Base-by-base conservation (phyloP, 73 alveolate genomes). In the Paramecium biaurelia region DNA sequence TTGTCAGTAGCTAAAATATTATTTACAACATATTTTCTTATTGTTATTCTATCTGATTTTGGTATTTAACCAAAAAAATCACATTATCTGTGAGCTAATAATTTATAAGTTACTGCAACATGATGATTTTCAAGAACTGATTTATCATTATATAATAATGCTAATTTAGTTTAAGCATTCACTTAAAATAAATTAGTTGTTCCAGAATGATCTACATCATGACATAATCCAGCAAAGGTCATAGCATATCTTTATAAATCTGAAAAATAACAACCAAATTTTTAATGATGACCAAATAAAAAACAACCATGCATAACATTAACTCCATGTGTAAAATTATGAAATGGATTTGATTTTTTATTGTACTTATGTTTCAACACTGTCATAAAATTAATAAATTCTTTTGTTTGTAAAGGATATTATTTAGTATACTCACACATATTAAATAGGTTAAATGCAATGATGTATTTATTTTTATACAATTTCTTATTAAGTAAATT, bases 51-150 rank as follows among this genome's bases (percentile, higher is more conserved):
- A 37, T 92, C 93, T 37, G 89, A 92, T 88, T 93, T 94, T 1
- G 95, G 68, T 11, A 95, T 53, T 35, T 34, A 90, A 53, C 67
- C 87, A 21, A 94, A 84, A 14, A 95, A 72, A 82, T 94, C 92
- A 18, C 85, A 82, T 93, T 92, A 82, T 68, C 95, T 93, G 2
- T 92, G 57, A 30, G 45, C 47, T 70, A 97, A 79, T 43, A 97
- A 41, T 94, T 92, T 95, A 93, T 96, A 97, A 5, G 98, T 89
- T 70, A 93, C 95, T 12, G 99, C 97, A 34, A 93, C 92, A 85
- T 97, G 99, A 92, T 95, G 96, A 86, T 92, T 95, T 92, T 96
- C 99, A 20, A 97, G 93, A 2, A 97, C 97, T 85, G 98, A 92
- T 56, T 89, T 94, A 92, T 97, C 99, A 53, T 97, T 96, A 85